These are phyloP conservation scores for Backusella westeae DNA, from an alignment of 192 early-diverging fungal species.

Conservation along the genomic window DNA sequence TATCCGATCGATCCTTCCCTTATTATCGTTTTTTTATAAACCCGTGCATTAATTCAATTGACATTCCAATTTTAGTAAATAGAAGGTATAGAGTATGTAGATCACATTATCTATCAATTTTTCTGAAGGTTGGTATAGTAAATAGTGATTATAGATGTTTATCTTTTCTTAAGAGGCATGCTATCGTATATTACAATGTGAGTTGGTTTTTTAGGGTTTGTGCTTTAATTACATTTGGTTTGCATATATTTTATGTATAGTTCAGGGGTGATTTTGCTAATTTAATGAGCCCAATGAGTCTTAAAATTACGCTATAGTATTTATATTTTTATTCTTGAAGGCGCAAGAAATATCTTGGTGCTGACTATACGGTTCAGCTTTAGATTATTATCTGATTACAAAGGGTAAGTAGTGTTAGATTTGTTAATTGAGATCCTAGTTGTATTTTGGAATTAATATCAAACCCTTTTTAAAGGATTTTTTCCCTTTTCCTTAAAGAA, in stretches of 20 bases:
- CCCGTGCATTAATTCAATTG: not conserved
- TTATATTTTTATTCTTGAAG: not conserved
- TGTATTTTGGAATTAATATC: not conserved
- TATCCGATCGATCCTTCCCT: not conserved
- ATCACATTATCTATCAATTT: not conserved
- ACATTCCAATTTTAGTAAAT: not conserved
- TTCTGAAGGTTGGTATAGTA: not conserved
- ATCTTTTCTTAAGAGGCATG: not conserved
- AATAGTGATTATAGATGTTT: not conserved
- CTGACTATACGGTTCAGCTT: not conserved
- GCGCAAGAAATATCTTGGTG: not conserved
- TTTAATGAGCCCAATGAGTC: not conserved
- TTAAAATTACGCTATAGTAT: not conserved
- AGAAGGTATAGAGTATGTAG: not conserved
- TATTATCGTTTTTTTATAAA: not conserved
- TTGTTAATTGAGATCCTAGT: not conserved
- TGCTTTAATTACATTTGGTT: not conserved
- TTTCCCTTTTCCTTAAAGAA: not conserved
- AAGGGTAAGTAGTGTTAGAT: not conserved
- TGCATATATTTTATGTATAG: not conserved
- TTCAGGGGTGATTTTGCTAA: not conserved
- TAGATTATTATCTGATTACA: not conserved
- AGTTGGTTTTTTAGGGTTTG: not conserved
- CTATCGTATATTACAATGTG: not conserved
- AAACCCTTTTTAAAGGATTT: not conserved